phyloP scores from a whole-genome alignment of 208 protist genomes.

The Entamoeba nuttalli region DNA sequence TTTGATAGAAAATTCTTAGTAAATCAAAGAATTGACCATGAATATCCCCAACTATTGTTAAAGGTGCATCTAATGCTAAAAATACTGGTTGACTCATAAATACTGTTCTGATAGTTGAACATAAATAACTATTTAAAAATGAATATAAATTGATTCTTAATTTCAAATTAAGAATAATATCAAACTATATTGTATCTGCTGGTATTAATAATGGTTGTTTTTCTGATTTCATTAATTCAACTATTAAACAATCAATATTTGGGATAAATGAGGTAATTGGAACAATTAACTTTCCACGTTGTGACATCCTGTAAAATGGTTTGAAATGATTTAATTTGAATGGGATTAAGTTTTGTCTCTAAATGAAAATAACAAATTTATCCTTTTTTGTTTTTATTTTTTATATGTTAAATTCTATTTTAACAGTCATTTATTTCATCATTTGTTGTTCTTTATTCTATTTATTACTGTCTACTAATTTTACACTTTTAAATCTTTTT shows the following conservation, averaged over 20 bases:
- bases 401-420: too few relatives aligned
- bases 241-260: not conserved
- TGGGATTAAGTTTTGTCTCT: too few relatives aligned
- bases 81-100: not conserved
- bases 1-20: conserved; percentile 3
- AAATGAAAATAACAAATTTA: too few relatives aligned
- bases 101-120: not conserved
- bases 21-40: conserved; percentile 34
- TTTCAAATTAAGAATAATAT: not conserved
- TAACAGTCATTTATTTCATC: too few relatives aligned
- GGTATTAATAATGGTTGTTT: not conserved
- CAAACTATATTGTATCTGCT: not conserved
- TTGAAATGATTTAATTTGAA: too few relatives aligned
- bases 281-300: not conserved
- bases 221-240: not conserved
- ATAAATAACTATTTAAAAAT: not conserved
- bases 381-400: too few relatives aligned
- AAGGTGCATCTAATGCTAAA: not conserved
- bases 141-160: not conserved
- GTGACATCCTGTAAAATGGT: not conserved
- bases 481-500: too few relatives aligned
- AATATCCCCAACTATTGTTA: not conserved
- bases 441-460: too few relatives aligned
- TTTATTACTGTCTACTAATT: too few relatives aligned
- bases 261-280: not conserved